Base-by-base conservation (phyloP, 2,329 filamentous ascomycete species). In the Raffaelea arxii region DNA sequence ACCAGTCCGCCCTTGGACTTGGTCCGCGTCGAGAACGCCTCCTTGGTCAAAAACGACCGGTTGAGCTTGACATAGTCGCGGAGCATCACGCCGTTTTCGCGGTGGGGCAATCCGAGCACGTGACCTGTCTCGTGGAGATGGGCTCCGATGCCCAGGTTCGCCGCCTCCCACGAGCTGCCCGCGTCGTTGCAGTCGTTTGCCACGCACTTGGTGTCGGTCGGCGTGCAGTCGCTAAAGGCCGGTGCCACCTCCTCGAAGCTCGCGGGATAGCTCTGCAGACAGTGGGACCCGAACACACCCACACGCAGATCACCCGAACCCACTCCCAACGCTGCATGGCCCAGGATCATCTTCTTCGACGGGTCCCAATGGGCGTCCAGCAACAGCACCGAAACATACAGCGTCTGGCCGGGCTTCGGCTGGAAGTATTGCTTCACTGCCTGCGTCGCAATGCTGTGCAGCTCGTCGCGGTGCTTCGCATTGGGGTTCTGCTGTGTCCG, bases 121-220 rank as follows among this genome's bases (percentile, higher is more conserved):
- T 94, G 91, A 4, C 91, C 91, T 1, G 84, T 84, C 64, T 96
- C 89, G 62, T 94, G 91, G 41, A 97, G 65, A 63, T 97, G 91
- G 10, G 88, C 90, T 7, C 91, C 91, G 53, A 97, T 94, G 25
- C 90, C 90, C 50, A 95, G 84, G 56, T 91, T 94, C 23, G 87
- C 89, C n/a, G 89, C 82, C 62, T 97, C 91, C 91, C 91, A 97
- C 41, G 82, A 92, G 59, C 86, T 94, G 22, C 90, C 90, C 6
- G 82, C 83, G 54, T 95, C 86, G 55, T 85, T 84, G 62, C 81
- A 87, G 60, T 94, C 87, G 57, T 96, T 95, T 16, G 85, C 84
- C 32, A 95, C 80, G 55, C 77, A 77, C 35, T 79, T 76, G 10
- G 82, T 86, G 59, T 97, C 87, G 1, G 89, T 96, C 25, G 83